A percentile compares a stretch with the other conserved stretches of the same genome.
Evolutionary conservation across 495 filamentous ascomycete genomes (phyloP).

Genomic region (Lichina pygmaea): DNA sequence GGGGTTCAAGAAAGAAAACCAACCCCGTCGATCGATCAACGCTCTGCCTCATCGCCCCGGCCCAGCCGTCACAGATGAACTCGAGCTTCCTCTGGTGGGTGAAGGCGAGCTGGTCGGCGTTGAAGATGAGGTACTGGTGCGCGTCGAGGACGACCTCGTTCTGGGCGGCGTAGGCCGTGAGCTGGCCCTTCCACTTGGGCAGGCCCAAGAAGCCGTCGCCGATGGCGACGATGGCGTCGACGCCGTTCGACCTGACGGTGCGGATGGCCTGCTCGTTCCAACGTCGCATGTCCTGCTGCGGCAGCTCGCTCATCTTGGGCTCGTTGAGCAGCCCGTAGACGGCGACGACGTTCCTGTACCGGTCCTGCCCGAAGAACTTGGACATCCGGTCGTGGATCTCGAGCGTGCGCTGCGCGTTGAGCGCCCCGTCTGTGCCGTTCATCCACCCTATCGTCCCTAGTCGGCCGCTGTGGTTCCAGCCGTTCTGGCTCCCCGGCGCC

Average conservation of each 20-base stretch:
- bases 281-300: slow-evolving; percentile 26
- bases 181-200: slow-evolving; percentile 45
- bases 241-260: slow-evolving; percentile 40
- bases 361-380: slow-evolving; percentile 59
- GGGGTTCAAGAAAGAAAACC: slow-evolving; percentile 1
- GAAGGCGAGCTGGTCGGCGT: slow-evolving; percentile 40
- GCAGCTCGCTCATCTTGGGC: slow-evolving; percentile 47
- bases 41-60: slow-evolving; percentile 39
- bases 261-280: slow-evolving; percentile 42
- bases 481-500: slow-evolving; percentile 63
- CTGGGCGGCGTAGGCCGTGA: slow-evolving; percentile 20
- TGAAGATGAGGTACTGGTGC: slow-evolving; percentile 86
- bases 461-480: slow-evolving; percentile 69
- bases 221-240: slow-evolving; percentile 39
- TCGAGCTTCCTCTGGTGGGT: slow-evolving; percentile 52
- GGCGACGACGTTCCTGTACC: slow-evolving; percentile 59
- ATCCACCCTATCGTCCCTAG: slow-evolving; percentile 51
- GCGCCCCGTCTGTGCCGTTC: slow-evolving; percentile 34
- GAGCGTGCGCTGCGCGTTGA: slow-evolving; percentile 49
- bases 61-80: slow-evolving; percentile 73
- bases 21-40: slow-evolving; percentile 46
- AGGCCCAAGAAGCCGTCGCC: slow-evolving; percentile 71
- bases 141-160: slow-evolving; percentile 48
- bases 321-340: slow-evolving; percentile 79
- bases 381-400: slow-evolving; percentile 59